Conservation (phyloP, 306 rosid species). For the Lathyrus aphaca region DNA sequence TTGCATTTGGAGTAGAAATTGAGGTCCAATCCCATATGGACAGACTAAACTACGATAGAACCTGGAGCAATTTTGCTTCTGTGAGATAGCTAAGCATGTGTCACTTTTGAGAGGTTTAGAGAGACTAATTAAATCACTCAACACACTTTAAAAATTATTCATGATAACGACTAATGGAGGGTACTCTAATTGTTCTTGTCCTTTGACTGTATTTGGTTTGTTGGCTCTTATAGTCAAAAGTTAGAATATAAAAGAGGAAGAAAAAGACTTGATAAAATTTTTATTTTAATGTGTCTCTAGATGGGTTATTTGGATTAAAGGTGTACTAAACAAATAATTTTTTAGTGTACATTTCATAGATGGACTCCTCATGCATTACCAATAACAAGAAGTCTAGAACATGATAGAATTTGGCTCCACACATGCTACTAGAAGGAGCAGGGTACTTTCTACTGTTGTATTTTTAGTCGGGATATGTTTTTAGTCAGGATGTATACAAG, state of each 20-base stretch:
- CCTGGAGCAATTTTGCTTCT: too few species aligned
- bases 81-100: background rate
- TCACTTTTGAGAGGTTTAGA: background rate
- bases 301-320: constrained; percentile 2
- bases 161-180: constrained; percentile 99
- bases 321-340: background rate
- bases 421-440: constrained; percentile 97
- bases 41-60: too few species aligned
- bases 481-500: constrained; percentile 31
- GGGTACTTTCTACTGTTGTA: constrained; percentile 59
- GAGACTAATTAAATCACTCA: background rate
- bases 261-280: background rate
- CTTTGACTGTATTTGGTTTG: constrained; percentile 27
- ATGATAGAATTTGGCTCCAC: constrained; percentile 82
- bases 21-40: too few species aligned
- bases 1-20: background rate
- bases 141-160: constrained; percentile 45
- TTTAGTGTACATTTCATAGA: constrained; percentile 44
- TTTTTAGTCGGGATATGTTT: constrained; percentile 37
- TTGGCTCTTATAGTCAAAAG: constrained; percentile 18
- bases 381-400: constrained; percentile 78
- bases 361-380: constrained; percentile 95
- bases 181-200: constrained; percentile 46
- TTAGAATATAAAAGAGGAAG: background rate
- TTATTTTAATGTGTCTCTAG: background rate